Evolutionary conservation across 2,329 filamentous ascomycete genomes (phyloP).

Genomic region (Dothideomycetidae sp.): DNA sequence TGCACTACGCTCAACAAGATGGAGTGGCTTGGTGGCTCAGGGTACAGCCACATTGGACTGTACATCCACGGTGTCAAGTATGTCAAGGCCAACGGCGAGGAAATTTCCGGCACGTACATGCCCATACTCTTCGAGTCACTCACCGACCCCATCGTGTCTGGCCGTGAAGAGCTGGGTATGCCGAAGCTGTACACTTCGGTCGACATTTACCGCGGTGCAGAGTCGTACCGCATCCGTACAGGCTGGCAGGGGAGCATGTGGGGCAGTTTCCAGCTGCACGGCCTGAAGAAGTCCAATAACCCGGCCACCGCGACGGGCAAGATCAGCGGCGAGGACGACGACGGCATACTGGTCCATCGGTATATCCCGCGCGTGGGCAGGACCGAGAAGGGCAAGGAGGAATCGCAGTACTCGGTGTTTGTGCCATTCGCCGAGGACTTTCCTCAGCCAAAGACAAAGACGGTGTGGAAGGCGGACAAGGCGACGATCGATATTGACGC

Average conservation of each 20-base stretch:
- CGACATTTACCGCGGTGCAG: constrained; percentile 11
- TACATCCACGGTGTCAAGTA: constrained; percentile 49
- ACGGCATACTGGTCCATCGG: constrained; percentile 13
- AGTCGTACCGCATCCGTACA: constrained; percentile 10
- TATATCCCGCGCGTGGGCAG: constrained; percentile 41
- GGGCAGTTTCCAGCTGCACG: constrained; percentile 11
- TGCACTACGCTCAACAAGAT: constrained; percentile 32
- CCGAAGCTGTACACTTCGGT: constrained; percentile 31
- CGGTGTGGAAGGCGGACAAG: constrained; percentile 16
- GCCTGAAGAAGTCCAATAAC: constrained; percentile 7
- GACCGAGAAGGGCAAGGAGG: constrained; percentile 31
- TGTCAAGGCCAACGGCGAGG: constrained; percentile 32
- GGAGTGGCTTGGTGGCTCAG: constrained; percentile 44
- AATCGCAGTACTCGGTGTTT: constrained; percentile 16
- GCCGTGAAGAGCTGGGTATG: constrained; percentile 46
- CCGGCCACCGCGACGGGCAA: constrained; percentile 1
- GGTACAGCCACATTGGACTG: constrained; percentile 43
- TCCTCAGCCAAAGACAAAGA: not conserved
- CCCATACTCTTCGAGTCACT: constrained; percentile 43
- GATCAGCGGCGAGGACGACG: constrained; percentile 11
- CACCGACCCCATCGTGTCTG: constrained; percentile 44
- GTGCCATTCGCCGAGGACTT: not conserved
- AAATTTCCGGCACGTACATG: constrained; percentile 38
- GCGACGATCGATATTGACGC: constrained; percentile 34
- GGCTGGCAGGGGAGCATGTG: constrained; percentile 12